These are phyloP conservation scores for Ehretia macrophylla DNA, from an alignment of 257 asterid species.

Conservation along the genomic window DNA sequence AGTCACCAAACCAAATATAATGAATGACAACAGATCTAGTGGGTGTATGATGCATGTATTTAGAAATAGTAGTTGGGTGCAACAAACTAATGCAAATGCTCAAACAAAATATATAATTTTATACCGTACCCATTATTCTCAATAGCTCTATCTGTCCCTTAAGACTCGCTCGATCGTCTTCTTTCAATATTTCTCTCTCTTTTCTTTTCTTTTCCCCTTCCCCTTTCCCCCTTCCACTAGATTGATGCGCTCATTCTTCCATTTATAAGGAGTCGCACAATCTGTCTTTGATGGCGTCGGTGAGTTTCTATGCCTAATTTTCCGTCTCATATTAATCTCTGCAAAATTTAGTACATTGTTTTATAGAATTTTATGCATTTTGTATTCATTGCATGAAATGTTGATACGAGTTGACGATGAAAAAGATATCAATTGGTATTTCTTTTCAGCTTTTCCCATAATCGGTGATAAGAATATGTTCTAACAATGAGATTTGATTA, in stretches of 20 bases:
- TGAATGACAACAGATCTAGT: no score
- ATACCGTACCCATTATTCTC: conserved; percentile 1
- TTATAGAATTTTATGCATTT: background rate
- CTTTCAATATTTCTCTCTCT: conserved; percentile 21
- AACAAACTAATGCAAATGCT: conserved; percentile 8
- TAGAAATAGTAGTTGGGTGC: conserved; percentile 9
- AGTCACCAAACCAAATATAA: no score
- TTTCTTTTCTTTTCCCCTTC: background rate
- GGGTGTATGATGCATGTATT: no score
- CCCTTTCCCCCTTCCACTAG: background rate
- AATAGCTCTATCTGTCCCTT: conserved; percentile 21
- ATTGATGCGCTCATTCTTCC: background rate
- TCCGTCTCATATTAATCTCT: background rate
- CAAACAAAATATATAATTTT: conserved; percentile 12
- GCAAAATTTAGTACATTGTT: background rate
- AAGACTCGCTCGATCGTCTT: conserved; percentile 22
- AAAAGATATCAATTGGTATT: no score
- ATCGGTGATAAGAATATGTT: background rate
- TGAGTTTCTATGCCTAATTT: conserved; percentile 26
- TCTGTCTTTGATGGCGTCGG: conserved; percentile 48
- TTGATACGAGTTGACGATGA: background rate
- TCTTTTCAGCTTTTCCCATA: background rate
- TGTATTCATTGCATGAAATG: conserved; percentile 1
- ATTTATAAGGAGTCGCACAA: conserved; percentile 24
- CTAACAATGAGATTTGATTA: background rate